Conservation (phyloP, 768 basidiomycete genomes). For the Tephrocybe sp. region DNA sequence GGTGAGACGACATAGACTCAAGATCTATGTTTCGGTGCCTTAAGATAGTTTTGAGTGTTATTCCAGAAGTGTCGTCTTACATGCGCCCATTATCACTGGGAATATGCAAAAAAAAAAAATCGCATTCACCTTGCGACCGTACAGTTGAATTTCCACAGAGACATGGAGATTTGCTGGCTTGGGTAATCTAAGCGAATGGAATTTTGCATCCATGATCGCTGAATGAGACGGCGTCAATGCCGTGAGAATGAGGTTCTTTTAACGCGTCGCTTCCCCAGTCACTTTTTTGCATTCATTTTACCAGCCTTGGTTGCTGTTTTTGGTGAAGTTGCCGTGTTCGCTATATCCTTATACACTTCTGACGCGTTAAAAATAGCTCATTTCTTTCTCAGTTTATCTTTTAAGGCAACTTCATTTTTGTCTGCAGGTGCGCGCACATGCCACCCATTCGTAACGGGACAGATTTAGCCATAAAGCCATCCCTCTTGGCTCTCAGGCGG, state of each 20-base stretch:
- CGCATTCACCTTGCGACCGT: too few relatives aligned
- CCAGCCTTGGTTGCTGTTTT: background rate
- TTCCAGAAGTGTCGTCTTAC: too few relatives aligned
- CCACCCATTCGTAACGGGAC: background rate
- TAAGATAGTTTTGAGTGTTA: too few relatives aligned
- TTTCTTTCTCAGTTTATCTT: background rate
- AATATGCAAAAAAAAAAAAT: too few relatives aligned
- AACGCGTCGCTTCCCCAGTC: background rate
- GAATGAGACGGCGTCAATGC: background rate
- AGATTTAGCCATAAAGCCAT: background rate
- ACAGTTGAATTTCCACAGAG: too few relatives aligned
- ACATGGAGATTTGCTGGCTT: too few relatives aligned
- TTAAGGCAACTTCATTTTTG: background rate
- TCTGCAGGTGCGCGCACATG: background rate
- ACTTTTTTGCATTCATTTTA: background rate
- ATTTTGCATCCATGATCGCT: too few relatives aligned
- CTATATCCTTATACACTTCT: background rate
- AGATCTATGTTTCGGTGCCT: background rate
- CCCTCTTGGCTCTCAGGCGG: background rate
- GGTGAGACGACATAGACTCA: too few relatives aligned
- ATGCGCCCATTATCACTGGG: too few relatives aligned
- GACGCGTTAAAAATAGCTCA: conserved; percentile 4
- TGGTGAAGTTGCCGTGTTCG: background rate
- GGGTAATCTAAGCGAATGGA: too few relatives aligned
- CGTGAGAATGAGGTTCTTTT: background rate